Conservation (phyloP, 805 yeast genomes). For the Saccharomycopsis babjevae region DNA sequence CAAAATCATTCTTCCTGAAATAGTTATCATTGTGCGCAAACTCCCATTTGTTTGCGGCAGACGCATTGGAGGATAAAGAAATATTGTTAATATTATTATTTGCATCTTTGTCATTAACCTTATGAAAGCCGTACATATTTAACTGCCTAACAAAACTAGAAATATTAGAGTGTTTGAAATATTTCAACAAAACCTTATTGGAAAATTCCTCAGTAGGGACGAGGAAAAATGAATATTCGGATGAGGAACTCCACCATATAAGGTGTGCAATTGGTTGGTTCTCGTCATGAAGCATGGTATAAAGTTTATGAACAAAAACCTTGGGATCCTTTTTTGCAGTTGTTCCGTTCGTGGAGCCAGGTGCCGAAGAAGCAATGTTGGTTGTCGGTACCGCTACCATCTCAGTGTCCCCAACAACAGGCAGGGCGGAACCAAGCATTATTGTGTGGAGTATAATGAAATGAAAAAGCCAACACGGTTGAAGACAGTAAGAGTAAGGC, state of each 20-base stretch:
- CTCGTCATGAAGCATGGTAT: constrained; percentile 64
- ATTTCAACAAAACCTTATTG: constrained; percentile 46
- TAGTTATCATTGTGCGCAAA: constrained; percentile 73
- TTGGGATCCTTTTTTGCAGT: constrained; percentile 27
- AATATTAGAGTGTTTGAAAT: constrained; percentile 73
- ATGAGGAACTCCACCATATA: constrained; percentile 71
- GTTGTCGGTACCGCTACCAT: no score
- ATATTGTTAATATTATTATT: constrained; percentile 15
- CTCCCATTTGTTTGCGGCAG: constrained; percentile 51
- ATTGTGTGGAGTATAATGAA: no score
- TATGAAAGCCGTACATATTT: constrained; percentile 78
- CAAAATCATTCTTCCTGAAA: constrained; percentile 75
- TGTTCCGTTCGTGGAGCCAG: neutral
- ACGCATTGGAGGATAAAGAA: neutral
- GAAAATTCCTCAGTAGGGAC: constrained; percentile 82
- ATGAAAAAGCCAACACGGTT: no score
- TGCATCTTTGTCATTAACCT: constrained; percentile 37
- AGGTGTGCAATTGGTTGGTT: constrained; percentile 61
- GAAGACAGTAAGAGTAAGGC: no score
- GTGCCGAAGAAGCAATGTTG: no score
- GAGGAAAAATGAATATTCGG: constrained; percentile 63
- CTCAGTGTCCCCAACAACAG: no score
- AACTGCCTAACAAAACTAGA: constrained; percentile 72
- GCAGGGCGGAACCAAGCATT: no score
- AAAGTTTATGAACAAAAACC: constrained; percentile 80